phyloP scores from a whole-genome alignment of 768 basidiomycete species.

The Pleurotus cornucopiae region DNA sequence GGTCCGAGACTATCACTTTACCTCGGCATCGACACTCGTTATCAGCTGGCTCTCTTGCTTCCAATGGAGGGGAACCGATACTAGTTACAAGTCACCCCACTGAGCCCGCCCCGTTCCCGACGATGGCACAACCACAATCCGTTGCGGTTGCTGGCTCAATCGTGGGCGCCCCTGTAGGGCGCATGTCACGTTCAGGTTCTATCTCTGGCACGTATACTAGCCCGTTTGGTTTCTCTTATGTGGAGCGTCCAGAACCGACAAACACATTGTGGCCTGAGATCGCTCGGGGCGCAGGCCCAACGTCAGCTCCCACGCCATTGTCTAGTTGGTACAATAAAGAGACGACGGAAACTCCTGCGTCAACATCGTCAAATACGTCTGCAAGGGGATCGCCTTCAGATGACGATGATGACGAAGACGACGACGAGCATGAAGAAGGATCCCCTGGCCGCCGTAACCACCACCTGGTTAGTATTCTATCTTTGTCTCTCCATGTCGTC shows the following conservation, averaged over 20 bases:
- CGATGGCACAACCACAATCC: constrained; percentile 6
- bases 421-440: constrained; percentile 39
- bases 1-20: constrained; percentile 34
- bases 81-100: constrained; percentile 8
- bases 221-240: constrained; percentile 32
- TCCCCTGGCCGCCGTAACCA: constrained; percentile 14
- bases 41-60: constrained; percentile 32
- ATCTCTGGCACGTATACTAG: constrained; percentile 41
- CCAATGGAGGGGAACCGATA: constrained; percentile 7
- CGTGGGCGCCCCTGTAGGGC: constrained; percentile 38
- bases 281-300: constrained; percentile 1
- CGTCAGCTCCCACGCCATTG: constrained; percentile 6
- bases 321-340: constrained; percentile 3
- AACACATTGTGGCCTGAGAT: constrained; percentile 3
- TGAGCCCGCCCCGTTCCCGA: constrained; percentile 4
- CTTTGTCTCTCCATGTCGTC: background rate
- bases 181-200: constrained; percentile 57
- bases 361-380: constrained; percentile 6
- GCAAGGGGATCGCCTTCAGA: constrained; percentile 35
- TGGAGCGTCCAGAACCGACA: constrained; percentile 22
- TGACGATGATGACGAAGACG: constrained; percentile 46
- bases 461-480: constrained; percentile 9
- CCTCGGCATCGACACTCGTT: constrained; percentile 39
- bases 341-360: constrained; percentile 9
- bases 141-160: constrained; percentile 13